These are phyloP conservation scores for Cucurbita argyrosperma DNA, from an alignment of 306 rosid genomes.

Conservation along the genomic window DNA sequence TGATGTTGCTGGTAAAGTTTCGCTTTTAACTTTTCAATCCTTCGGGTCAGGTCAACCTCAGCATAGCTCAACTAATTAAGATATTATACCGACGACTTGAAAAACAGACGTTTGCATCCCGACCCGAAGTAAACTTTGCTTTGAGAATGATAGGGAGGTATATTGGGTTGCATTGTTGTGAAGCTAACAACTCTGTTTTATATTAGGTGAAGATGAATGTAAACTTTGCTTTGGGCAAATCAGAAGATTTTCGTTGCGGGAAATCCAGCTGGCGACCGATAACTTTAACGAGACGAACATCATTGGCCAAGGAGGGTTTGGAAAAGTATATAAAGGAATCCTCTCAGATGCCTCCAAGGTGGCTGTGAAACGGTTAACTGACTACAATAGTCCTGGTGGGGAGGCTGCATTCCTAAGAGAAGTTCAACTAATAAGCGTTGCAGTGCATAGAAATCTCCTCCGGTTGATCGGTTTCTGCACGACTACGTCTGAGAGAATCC, in stretches of 20 bases:
- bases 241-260: conserved; percentile 76
- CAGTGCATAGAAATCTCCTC: conserved; percentile 79
- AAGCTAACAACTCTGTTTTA: conserved; percentile 2
- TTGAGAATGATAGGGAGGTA: neutral
- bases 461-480: conserved; percentile 72
- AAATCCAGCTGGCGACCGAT: conserved; percentile 70
- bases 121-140: no score
- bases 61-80: neutral
- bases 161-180: neutral
- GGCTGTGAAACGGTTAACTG: conserved; percentile 74
- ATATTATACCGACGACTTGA: neutral
- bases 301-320: conserved; percentile 98
- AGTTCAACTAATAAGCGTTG: conserved; percentile 76
- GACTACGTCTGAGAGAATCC: conserved; percentile 71
- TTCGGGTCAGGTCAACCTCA: neutral
- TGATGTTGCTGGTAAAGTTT: conserved; percentile 63
- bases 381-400: conserved; percentile 77
- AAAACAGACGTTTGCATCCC: neutral
- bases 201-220: conserved; percentile 57
- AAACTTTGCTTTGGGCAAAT: conserved; percentile 53
- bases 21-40: neutral
- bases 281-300: conserved; percentile 61
- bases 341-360: conserved; percentile 55
- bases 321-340: conserved; percentile 80
- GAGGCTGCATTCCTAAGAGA: conserved; percentile 90